phyloP scores from a whole-genome alignment of 2,329 filamentous ascomycete species.

The Colletotrichum scovillei region DNA sequence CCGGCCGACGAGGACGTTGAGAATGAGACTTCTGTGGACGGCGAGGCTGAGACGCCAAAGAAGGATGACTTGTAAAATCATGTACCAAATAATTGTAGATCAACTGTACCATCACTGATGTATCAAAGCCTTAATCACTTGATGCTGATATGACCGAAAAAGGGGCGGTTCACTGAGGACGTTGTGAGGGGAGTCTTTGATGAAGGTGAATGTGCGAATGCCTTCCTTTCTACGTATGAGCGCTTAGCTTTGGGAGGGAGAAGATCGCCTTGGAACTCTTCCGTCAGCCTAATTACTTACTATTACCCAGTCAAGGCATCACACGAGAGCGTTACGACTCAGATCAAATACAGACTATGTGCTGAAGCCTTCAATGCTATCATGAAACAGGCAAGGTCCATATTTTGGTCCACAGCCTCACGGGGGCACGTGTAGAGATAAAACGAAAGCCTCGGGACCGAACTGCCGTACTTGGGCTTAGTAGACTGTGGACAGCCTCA shows the following conservation, averaged over 20 bases:
- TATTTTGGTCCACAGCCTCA: neutral
- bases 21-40: too few relatives aligned
- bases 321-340: neutral
- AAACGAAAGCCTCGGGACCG: neutral
- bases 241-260: neutral
- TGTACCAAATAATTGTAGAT: neutral
- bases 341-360: neutral
- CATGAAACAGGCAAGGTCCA: neutral
- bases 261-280: neutral
- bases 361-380: neutral
- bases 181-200: neutral
- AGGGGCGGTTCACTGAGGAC: neutral
- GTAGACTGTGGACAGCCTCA: neutral
- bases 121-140: neutral
- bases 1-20: neutral
- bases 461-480: too few relatives aligned
- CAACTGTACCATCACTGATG: slow-evolving; percentile 11
- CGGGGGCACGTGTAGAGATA: neutral
- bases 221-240: neutral
- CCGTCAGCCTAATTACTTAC: neutral
- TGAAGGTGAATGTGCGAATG: neutral
- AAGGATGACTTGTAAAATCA: slow-evolving; percentile 1
- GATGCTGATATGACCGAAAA: neutral
- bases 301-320: too few relatives aligned
- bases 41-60: neutral